These are phyloP conservation scores for Thermoascus crustaceus DNA, from an alignment of 2,329 filamentous ascomycete genomes.

Conservation along the genomic window DNA sequence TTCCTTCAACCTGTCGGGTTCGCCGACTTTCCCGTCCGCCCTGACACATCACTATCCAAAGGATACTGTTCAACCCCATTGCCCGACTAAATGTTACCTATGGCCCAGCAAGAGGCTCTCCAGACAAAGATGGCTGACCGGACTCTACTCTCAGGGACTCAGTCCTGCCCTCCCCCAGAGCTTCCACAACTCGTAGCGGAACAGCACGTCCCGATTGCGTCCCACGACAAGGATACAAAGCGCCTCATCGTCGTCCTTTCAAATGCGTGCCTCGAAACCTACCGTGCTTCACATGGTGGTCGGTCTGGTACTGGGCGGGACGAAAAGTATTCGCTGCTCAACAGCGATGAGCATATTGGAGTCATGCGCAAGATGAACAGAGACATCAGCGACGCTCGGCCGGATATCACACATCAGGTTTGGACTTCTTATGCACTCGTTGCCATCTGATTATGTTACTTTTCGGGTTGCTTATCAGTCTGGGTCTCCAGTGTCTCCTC, in stretches of 20 bases:
- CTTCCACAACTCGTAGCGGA: conserved; percentile 90
- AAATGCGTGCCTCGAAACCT: conserved; percentile 95
- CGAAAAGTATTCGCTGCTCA: conserved; percentile 94
- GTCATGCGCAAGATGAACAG: conserved; percentile 99
- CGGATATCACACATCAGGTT: conserved; percentile 98
- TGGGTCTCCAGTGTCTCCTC: conserved; percentile 67
- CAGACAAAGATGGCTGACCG: conserved; percentile 20
- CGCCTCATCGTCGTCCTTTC: conserved; percentile 92
- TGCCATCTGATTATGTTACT: too few relatives aligned
- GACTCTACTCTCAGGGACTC: conserved; percentile 57
- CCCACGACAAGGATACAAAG: conserved; percentile 82
- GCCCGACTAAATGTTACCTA: not conserved
- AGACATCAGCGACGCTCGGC: conserved; percentile 94
- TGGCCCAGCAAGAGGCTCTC: not conserved
- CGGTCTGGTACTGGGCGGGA: conserved; percentile 59
- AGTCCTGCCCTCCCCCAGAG: conserved; percentile 85
- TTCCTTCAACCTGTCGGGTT: too few relatives aligned
- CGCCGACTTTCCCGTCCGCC: too few relatives aligned
- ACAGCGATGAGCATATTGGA: conserved; percentile 98
- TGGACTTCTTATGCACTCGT: conserved; percentile 32
- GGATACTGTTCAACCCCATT: not conserved
- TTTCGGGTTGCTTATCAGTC: conserved; percentile 9
- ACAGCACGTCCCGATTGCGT: conserved; percentile 75
- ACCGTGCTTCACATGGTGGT: conserved; percentile 75
- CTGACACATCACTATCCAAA: too few relatives aligned